These are phyloP conservation scores for Rostrohypoxylon terebratum DNA, from an alignment of 495 filamentous ascomycete species.

Conservation along the genomic window DNA sequence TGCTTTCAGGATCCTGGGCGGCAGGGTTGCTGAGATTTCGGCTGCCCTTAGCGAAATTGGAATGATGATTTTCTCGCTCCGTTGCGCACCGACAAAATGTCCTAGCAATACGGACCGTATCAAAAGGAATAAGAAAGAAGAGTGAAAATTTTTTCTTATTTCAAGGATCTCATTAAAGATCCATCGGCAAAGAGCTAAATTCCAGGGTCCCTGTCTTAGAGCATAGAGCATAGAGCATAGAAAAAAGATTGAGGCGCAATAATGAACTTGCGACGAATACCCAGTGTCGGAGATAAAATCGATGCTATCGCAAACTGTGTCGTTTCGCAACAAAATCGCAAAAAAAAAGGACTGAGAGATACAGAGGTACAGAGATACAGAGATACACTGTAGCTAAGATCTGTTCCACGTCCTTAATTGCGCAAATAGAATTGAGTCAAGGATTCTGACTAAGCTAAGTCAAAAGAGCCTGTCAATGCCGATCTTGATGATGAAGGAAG, in stretches of 20 bases:
- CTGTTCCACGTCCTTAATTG: slow-evolving; percentile 5
- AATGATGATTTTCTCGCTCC: slow-evolving; percentile 32
- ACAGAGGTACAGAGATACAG: not conserved
- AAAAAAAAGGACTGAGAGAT: too few species aligned
- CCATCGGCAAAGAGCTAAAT: slow-evolving; percentile 26
- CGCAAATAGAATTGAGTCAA: slow-evolving; percentile 20
- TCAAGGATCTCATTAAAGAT: slow-evolving; percentile 40
- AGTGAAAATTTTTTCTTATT: slow-evolving; percentile 29
- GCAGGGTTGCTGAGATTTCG: slow-evolving; percentile 44
- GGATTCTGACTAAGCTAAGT: slow-evolving; percentile 1
- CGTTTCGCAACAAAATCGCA: slow-evolving; percentile 3
- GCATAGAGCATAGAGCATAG: not conserved
- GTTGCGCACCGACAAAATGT: slow-evolving; percentile 42
- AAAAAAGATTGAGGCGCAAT: slow-evolving; percentile 39
- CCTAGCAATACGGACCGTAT: slow-evolving; percentile 42
- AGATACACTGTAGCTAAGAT: slow-evolving; percentile 1
- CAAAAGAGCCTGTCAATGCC: slow-evolving; percentile 6
- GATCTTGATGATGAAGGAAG: slow-evolving; percentile 10
- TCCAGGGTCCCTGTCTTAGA: slow-evolving; percentile 25
- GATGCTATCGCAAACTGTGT: not conserved
- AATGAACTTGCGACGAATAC: slow-evolving; percentile 25
- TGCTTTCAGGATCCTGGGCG: slow-evolving; percentile 42
- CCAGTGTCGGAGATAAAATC: slow-evolving; percentile 17
- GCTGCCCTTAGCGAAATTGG: slow-evolving; percentile 52
- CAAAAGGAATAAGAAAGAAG: slow-evolving; percentile 33